Conservation (phyloP, 2,329 filamentous ascomycete genomes). For the Immersiporthe knoxdaviesiana region DNA sequence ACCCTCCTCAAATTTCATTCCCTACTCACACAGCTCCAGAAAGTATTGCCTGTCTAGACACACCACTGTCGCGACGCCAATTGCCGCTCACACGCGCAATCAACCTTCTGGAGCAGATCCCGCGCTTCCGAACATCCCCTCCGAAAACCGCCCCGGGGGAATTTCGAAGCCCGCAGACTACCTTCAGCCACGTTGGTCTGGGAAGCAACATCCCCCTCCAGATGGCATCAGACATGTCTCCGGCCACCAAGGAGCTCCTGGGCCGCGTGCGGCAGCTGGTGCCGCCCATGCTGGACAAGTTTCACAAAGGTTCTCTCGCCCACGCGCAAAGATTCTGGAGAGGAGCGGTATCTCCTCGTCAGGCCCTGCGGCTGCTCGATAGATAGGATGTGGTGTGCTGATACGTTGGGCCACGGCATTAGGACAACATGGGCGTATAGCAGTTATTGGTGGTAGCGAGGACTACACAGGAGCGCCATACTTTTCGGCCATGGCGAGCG, state of each 20-base stretch:
- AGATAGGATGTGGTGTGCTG: conserved; percentile 15
- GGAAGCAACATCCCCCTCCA: not conserved
- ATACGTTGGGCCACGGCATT: conserved; percentile 24
- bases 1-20: not conserved
- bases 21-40: not conserved
- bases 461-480: conserved; percentile 98
- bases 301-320: conserved; percentile 88
- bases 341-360: not conserved
- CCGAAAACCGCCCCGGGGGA: too few species aligned
- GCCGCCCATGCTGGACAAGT: conserved; percentile 91
- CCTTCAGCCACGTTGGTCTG: not conserved
- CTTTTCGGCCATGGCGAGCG: conserved; percentile 97
- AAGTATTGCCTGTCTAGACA: not conserved
- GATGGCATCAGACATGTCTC: conserved; percentile 58
- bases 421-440: conserved; percentile 92
- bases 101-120: not conserved
- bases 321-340: not conserved
- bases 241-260: conserved; percentile 74
- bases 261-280: conserved; percentile 85
- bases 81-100: not conserved
- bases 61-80: not conserved
- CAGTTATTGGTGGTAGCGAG: conserved; percentile 90
- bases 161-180: not conserved
- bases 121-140: not conserved
- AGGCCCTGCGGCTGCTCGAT: too few species aligned